Evolutionary conservation across 495 filamentous ascomycete genomes (phyloP).

Genomic region (Aspergillus hancockii): DNA sequence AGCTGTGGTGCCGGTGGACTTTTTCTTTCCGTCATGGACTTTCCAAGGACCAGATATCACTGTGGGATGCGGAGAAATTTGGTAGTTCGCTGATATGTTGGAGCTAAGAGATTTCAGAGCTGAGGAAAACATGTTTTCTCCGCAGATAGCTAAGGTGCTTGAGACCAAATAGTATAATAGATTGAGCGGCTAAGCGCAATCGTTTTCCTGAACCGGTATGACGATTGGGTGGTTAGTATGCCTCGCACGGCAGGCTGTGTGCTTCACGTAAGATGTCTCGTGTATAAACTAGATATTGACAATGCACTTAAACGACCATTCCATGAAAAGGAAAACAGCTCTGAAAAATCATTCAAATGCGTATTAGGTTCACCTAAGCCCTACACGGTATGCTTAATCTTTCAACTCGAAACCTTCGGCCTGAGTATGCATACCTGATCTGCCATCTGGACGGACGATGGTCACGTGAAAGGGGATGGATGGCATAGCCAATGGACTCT

Average conservation of each 20-base stretch:
- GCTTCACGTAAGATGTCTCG: slow-evolving; percentile 5
- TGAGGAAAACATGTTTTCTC: slow-evolving; percentile 74
- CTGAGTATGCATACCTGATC: slow-evolving; percentile 7
- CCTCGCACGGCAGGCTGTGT: slow-evolving; percentile 12
- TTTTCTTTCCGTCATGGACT: slow-evolving; percentile 96
- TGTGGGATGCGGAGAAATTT: slow-evolving; percentile 65
- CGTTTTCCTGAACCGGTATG: slow-evolving; percentile 14
- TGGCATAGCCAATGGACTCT: neutral
- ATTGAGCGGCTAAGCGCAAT: slow-evolving; percentile 3
- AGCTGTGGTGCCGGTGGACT: slow-evolving; percentile 79
- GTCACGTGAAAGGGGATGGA: slow-evolving; percentile 20
- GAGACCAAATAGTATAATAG: neutral
- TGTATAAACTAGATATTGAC: neutral
- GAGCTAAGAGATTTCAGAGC: slow-evolving; percentile 89
- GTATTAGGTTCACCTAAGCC: slow-evolving; percentile 1
- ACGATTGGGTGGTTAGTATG: neutral
- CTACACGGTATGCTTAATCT: neutral
- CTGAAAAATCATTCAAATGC: neutral
- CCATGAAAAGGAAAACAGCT: neutral
- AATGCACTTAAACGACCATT: neutral
- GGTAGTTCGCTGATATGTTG: slow-evolving; percentile 90
- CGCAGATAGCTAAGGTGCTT: neutral
- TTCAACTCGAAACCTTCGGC: slow-evolving; percentile 2
- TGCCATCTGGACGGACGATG: slow-evolving; percentile 2
- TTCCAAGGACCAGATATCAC: slow-evolving; percentile 90